Conservation (phyloP, 768 basidiomycete species). For the Lentinula guzmanii region DNA sequence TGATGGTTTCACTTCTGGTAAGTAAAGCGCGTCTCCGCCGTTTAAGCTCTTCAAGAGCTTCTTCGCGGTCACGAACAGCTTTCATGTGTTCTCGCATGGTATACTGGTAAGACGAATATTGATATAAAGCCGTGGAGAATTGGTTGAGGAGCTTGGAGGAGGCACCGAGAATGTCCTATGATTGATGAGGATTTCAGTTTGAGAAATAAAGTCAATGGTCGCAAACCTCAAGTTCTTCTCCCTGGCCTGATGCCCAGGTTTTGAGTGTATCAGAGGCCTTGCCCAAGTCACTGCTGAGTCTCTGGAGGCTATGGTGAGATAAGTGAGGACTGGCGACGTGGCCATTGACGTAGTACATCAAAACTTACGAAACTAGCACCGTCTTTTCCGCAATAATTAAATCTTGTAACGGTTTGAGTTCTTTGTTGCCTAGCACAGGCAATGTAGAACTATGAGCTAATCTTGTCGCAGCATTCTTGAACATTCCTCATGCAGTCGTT, state of each 20-base stretch:
- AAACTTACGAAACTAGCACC: slow-evolving; percentile 63
- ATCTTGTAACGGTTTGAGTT: slow-evolving; percentile 78
- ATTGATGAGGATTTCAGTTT: slow-evolving; percentile 2
- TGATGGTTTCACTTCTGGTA: slow-evolving; percentile 72
- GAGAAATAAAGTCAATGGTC: slow-evolving; percentile 4
- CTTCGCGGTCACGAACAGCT: slow-evolving; percentile 77
- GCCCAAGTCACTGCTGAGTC: slow-evolving; percentile 54
- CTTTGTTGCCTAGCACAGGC: slow-evolving; percentile 68
- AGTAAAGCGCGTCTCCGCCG: slow-evolving; percentile 60
- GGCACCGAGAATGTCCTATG: slow-evolving; percentile 67
- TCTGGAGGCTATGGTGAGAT: slow-evolving; percentile 43
- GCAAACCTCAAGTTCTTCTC: slow-evolving; percentile 69
- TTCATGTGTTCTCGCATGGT: slow-evolving; percentile 74
- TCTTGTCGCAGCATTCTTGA: slow-evolving; percentile 71
- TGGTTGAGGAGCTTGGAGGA: slow-evolving; percentile 65
- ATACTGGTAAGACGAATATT: slow-evolving; percentile 67
- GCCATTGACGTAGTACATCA: neutral
- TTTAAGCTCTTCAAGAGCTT: slow-evolving; percentile 71
- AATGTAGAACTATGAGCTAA: slow-evolving; percentile 87
- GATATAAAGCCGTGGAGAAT: slow-evolving; percentile 59
- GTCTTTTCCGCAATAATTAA: slow-evolving; percentile 86
- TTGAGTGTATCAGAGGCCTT: slow-evolving; percentile 71
- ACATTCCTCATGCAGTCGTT: slow-evolving; percentile 38
- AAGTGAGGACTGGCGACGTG: neutral
- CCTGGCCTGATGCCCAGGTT: slow-evolving; percentile 71